Percentiles rank a stretch among this genome's conserved stretches.
These are phyloP conservation scores for Tolypocladium ophioglossoides DNA, from an alignment of 2,329 filamentous ascomycete genomes.

Conservation along the genomic window DNA sequence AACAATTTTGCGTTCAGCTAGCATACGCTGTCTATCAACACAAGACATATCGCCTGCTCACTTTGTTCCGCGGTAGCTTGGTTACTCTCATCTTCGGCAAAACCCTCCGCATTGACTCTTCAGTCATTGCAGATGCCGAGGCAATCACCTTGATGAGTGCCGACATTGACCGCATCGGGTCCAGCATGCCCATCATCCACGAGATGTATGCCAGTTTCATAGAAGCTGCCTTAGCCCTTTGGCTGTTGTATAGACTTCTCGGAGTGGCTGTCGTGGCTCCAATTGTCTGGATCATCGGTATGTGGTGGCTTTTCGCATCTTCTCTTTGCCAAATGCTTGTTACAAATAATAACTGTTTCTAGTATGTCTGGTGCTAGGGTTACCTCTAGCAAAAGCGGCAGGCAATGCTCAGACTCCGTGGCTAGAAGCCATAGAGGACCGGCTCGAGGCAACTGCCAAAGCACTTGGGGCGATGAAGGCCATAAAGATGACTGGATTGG, in stretches of 20 bases:
- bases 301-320: background rate
- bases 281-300: conserved; percentile 11
- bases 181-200: conserved; percentile 16
- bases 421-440: conserved; percentile 16
- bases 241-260: conserved; percentile 18
- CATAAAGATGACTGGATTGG: conserved; percentile 31
- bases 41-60: conserved; percentile 21
- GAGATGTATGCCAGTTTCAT: conserved; percentile 23
- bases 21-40: conserved; percentile 13
- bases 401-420: conserved; percentile 13
- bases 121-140: conserved; percentile 12
- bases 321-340: background rate
- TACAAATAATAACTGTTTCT: background rate
- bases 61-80: conserved; percentile 22
- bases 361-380: conserved; percentile 7
- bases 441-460: conserved; percentile 12
- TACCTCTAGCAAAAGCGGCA: conserved; percentile 10
- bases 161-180: conserved; percentile 26
- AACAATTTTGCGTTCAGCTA: conserved; percentile 5
- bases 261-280: conserved; percentile 11
- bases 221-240: conserved; percentile 22
- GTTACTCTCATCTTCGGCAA: conserved; percentile 37
- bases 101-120: conserved; percentile 22
- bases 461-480: conserved; percentile 23
- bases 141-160: conserved; percentile 31